Base-by-base conservation (phyloP, 2,329 filamentous ascomycete species). In the Clathrospora elynae region DNA sequence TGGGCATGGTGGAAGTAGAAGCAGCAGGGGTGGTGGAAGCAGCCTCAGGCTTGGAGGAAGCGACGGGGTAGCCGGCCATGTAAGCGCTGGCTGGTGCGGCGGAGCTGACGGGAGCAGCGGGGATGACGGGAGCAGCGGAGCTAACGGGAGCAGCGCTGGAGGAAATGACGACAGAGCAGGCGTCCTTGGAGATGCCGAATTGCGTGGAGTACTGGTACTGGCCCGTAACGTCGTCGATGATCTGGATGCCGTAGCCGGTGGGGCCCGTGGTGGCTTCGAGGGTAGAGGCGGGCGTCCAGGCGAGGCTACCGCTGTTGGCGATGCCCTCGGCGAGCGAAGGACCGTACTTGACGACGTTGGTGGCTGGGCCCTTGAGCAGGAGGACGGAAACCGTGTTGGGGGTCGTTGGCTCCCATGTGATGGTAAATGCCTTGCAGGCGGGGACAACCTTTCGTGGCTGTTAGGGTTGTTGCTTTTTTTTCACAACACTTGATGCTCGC, bases 191-290 rank as follows among this genome's bases (percentile, higher is more conserved):
- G 71, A 85, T 75, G 58, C 82, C 82, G 72, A 84, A 84, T 67
- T 84, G 81, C 45, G 78, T 79, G 29, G 77, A 78, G 59, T 66
- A 70, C 59, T 85, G 82, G 76, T 81, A 85, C 62, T 78, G 69
- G 63, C 81, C 79, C 50, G 74, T 80, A 35, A 73, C 72, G 60
- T 83, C 79, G 53, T 79, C 80, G 55, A 85, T 79, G 57, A 86
- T 68, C 64, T 83, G 75, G 61, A 85, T 72, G 49, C 82, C 82
- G 70, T 84, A 85, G 68, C 74, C 77, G 56, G 73, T 75, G 51
- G 62, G 63, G 49, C 78, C 76, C 19, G 14, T n/a, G 14, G 49
- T 49, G 13, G 56, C 62, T 57, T 74, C 71, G 46, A 84, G 76
- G 28, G 62, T 51, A 40, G 73, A 64, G 47, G 71, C 58, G 28